These are phyloP conservation scores for Triangularia setosa DNA, from an alignment of 2,329 filamentous ascomycete species.

Conservation along the genomic window DNA sequence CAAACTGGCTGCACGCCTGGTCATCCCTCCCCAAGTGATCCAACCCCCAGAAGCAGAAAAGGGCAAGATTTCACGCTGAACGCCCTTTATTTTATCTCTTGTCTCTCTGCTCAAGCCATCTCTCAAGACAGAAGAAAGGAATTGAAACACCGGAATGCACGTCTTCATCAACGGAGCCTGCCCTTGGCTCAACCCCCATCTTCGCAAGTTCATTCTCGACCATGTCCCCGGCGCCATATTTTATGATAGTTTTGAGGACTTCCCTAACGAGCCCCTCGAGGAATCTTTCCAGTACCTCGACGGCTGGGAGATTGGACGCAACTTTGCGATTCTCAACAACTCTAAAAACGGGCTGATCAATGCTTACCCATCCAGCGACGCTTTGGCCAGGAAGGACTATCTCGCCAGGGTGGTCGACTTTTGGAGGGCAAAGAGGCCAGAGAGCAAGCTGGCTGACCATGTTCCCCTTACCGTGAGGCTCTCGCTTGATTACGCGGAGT, in stretches of 20 bases:
- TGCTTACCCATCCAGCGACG: slow-evolving; percentile 38
- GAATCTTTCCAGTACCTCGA: slow-evolving; percentile 33
- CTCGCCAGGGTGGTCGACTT: slow-evolving; percentile 34
- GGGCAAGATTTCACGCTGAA: slow-evolving; percentile 12
- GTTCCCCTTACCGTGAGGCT: slow-evolving; percentile 33
- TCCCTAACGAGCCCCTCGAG: slow-evolving; percentile 26
- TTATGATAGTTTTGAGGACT: slow-evolving; percentile 27
- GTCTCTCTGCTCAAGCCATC: neutral
- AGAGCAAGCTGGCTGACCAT: slow-evolving; percentile 31
- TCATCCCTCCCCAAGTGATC: slow-evolving; percentile 15
- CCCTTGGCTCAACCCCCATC: slow-evolving; percentile 33
- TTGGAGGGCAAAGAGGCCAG: slow-evolving; percentile 35
- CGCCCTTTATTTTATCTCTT: neutral
- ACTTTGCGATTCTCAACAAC: slow-evolving; percentile 34
- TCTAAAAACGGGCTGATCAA: slow-evolving; percentile 33
- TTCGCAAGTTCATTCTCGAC: slow-evolving; percentile 29
- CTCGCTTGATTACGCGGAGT: slow-evolving; percentile 37
- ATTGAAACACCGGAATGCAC: slow-evolving; percentile 21
- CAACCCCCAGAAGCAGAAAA: slow-evolving; percentile 14
- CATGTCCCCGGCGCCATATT: slow-evolving; percentile 31
- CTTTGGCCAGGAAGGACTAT: slow-evolving; percentile 36
- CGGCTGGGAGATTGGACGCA: slow-evolving; percentile 33
- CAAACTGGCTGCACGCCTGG: neutral
- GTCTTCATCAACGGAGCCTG: slow-evolving; percentile 26
- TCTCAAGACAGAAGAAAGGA: neutral